Evolutionary conservation across 2,329 filamentous ascomycete species (phyloP).

Genomic region (Karstenula rhodostoma): DNA sequence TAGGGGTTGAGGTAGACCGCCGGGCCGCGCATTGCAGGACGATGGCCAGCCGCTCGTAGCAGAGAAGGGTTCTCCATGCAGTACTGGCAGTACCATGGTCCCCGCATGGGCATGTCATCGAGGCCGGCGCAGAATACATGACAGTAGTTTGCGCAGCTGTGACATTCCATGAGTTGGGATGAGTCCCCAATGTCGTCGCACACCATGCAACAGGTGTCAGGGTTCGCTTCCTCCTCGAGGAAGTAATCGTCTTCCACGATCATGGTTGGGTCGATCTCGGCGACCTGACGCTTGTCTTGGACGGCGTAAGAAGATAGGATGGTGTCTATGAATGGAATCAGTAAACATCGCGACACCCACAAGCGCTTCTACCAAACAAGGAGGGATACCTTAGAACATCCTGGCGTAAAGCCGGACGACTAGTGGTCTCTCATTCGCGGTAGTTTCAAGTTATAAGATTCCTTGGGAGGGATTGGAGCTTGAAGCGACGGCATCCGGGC

Average conservation of each 20-base stretch:
- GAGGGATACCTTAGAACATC: conserved; percentile 21
- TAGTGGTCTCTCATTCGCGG: conserved; percentile 16
- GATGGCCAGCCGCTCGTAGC: conserved; percentile 48
- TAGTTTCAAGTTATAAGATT: conserved; percentile 23
- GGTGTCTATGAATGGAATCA: conserved; percentile 54
- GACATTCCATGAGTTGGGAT: conserved; percentile 86
- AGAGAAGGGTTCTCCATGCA: conserved; percentile 62
- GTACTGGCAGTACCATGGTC: conserved; percentile 90
- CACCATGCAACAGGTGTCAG: conserved; percentile 83
- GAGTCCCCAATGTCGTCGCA: conserved; percentile 84
- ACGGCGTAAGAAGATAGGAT: conserved; percentile 70
- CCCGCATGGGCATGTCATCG: conserved; percentile 72
- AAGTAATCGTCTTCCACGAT: conserved; percentile 75
- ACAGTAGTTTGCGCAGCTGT: conserved; percentile 87
- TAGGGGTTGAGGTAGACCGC: conserved; percentile 43
- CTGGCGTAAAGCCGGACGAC: conserved; percentile 18
- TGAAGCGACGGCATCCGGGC: conserved; percentile 8
- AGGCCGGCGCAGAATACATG: conserved; percentile 93
- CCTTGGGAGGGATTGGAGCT: conserved; percentile 3
- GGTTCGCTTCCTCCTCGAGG: conserved; percentile 52
- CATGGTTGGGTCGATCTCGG: conserved; percentile 85
- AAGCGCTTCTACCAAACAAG: conserved; percentile 12
- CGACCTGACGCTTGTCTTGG: conserved; percentile 86
- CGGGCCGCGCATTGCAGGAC: conserved; percentile 35
- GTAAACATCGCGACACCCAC: conserved; percentile 11